phyloP scores from a whole-genome alignment of 2,329 filamentous ascomycete genomes.

The Fusarium buxicola region DNA sequence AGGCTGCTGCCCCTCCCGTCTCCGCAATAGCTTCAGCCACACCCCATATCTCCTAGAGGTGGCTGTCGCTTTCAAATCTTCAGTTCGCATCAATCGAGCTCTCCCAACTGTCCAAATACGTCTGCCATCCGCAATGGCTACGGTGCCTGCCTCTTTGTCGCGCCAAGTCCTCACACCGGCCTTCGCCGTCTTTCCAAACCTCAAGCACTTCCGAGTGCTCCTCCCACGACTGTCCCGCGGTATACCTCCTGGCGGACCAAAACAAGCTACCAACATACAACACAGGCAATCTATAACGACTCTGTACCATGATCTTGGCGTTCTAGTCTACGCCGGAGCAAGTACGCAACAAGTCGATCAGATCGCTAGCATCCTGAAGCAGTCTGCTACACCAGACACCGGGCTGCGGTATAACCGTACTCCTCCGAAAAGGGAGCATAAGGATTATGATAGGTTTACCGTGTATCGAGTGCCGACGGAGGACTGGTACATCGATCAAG shows the following conservation, averaged over 20 bases:
- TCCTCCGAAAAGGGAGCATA: too few relatives aligned
- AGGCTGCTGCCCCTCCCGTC: slow-evolving; percentile 11
- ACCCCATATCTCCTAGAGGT: neutral
- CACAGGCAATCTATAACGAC: slow-evolving; percentile 15
- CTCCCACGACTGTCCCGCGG: slow-evolving; percentile 29
- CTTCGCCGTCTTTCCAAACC: slow-evolving; percentile 38
- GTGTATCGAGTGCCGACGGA: slow-evolving; percentile 30
- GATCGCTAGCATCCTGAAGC: slow-evolving; percentile 42
- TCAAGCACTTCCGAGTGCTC: slow-evolving; percentile 39
- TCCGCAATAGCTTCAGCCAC: slow-evolving; percentile 35
- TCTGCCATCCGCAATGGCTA: too few relatives aligned
- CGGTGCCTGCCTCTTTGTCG: too few relatives aligned
- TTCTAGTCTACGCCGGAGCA: slow-evolving; percentile 48
- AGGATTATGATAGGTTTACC: slow-evolving; percentile 2
- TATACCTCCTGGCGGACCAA: neutral
- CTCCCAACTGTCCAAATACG: too few relatives aligned
- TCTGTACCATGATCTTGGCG: slow-evolving; percentile 50
- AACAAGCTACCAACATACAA: too few relatives aligned
- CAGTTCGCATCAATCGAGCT: too few relatives aligned
- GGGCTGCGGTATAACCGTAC: neutral
- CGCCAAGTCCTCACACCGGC: slow-evolving; percentile 12
- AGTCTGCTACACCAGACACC: slow-evolving; percentile 16
- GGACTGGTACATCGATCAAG: slow-evolving; percentile 12
- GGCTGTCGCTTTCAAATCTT: too few relatives aligned
- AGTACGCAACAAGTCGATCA: slow-evolving; percentile 28